These are phyloP conservation scores for Abortiporus biennis DNA, from an alignment of 1,284 basidiomycete species.

Conservation along the genomic window DNA sequence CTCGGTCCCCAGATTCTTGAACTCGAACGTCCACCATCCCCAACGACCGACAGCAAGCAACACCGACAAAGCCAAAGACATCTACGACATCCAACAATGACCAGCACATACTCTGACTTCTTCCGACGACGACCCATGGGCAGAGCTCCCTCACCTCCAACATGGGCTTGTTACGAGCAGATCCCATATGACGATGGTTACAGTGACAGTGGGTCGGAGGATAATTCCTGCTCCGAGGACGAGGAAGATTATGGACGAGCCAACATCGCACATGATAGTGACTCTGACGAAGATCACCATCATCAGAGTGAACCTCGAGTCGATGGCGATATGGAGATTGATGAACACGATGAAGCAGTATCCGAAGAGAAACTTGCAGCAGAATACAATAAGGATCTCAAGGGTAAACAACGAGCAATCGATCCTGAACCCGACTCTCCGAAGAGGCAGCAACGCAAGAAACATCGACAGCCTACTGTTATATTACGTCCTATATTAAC, in stretches of 20 bases:
- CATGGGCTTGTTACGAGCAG: constrained; percentile 84
- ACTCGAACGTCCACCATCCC: constrained; percentile 21
- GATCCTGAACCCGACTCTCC: constrained; percentile 48
- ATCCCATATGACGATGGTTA: constrained; percentile 52
- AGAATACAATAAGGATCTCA: constrained; percentile 51
- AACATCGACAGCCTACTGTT: constrained; percentile 48
- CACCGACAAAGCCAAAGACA: constrained; percentile 2
- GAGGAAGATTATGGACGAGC: constrained; percentile 51
- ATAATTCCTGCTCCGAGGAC: constrained; percentile 63
- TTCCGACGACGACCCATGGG: constrained; percentile 68
- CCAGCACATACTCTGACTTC: constrained; percentile 34
- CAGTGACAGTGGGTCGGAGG: constrained; percentile 37
- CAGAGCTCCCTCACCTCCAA: constrained; percentile 72
- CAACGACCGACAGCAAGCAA: constrained; percentile 3
- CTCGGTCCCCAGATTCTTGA: constrained; percentile 13
- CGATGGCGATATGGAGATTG: constrained; percentile 53
- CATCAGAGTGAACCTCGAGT: constrained; percentile 32
- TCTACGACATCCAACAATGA: constrained; percentile 12
- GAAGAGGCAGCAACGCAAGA: constrained; percentile 49
- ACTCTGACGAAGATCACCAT: constrained; percentile 25
- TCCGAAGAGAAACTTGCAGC: constrained; percentile 30
- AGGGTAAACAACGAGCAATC: constrained; percentile 73
- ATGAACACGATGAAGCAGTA: constrained; percentile 31
- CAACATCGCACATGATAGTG: constrained; percentile 18
- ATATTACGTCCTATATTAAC: constrained; percentile 74